A percentile compares a stretch with the other conserved stretches of the same genome.
phyloP scores from a whole-genome alignment of 768 basidiomycete species.

The Collybia mongolica region DNA sequence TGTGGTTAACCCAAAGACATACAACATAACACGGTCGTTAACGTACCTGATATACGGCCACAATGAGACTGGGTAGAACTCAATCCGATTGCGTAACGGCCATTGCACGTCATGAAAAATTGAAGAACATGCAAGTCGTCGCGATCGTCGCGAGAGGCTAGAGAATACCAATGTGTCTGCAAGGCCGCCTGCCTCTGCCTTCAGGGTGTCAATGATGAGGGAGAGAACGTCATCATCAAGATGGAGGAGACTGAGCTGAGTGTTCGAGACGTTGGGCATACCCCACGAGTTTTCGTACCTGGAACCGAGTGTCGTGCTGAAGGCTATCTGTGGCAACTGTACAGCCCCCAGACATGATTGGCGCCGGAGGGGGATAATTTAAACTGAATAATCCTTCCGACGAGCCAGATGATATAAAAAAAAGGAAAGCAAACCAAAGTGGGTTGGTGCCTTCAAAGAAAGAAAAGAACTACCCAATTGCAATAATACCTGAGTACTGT shows the following conservation, averaged over 20 bases:
- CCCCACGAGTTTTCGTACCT: too few relatives aligned
- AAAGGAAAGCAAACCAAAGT: too few relatives aligned
- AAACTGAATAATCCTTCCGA: too few relatives aligned
- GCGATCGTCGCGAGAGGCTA: conserved; percentile 9
- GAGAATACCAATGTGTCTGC: conserved; percentile 5
- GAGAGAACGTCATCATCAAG: conserved; percentile 9
- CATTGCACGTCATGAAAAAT: conserved; percentile 9
- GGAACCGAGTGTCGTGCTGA: too few relatives aligned
- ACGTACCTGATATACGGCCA: conserved; percentile 15
- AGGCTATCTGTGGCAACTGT: too few relatives aligned
- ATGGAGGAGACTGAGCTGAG: neutral
- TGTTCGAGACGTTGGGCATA: too few relatives aligned
- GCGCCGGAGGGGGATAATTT: too few relatives aligned
- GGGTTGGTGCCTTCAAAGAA: too few relatives aligned
- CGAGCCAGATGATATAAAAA: too few relatives aligned
- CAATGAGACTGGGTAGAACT: conserved; percentile 8
- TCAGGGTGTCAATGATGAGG: conserved; percentile 2
- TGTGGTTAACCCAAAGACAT: neutral
- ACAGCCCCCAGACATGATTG: too few relatives aligned
- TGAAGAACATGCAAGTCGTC: conserved; percentile 3
- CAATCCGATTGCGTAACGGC: conserved; percentile 5
- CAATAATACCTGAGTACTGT: too few relatives aligned
- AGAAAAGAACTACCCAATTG: too few relatives aligned
- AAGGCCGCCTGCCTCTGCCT: neutral
- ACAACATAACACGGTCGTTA: neutral